These are phyloP conservation scores for Globisporangium viniferum DNA, from an alignment of 352 stramenopile genomes.

Conservation along the genomic window DNA sequence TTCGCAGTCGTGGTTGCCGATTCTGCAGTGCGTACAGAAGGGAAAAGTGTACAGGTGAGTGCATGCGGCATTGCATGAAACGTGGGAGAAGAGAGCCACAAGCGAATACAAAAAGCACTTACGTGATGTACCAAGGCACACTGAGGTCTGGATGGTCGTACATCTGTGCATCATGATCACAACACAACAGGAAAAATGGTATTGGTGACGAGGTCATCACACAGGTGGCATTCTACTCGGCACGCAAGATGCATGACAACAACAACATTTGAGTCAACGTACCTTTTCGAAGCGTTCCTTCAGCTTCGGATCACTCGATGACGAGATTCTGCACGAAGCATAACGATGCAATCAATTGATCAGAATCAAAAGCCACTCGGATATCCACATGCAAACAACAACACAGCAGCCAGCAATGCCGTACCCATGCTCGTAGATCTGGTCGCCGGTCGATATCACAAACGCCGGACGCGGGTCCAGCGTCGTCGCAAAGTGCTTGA, in stretches of 20 bases:
- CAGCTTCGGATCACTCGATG: slow-evolving; percentile 52
- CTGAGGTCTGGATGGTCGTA: slow-evolving; percentile 61
- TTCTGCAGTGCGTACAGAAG: slow-evolving; percentile 26
- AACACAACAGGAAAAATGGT: not conserved
- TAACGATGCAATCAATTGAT: not conserved
- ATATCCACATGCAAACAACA: not conserved
- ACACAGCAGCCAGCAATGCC: not conserved
- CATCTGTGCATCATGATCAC: slow-evolving; percentile 39
- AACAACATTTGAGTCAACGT: not conserved
- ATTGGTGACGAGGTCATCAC: not conserved
- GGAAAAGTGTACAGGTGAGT: not conserved
- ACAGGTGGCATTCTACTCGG: not conserved
- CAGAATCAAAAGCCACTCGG: not conserved
- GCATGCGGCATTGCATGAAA: not conserved
- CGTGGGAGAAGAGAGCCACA: not conserved
- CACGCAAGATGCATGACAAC: not conserved
- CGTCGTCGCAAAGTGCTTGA: slow-evolving; percentile 52
- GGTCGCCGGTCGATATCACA: slow-evolving; percentile 79
- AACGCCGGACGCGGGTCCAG: slow-evolving; percentile 68
- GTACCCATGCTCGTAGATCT: slow-evolving; percentile 85
- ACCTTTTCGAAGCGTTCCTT: slow-evolving; percentile 78
- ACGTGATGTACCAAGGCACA: slow-evolving; percentile 87
- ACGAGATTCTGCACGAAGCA: slow-evolving; percentile 41
- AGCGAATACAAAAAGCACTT: slow-evolving; percentile 17
- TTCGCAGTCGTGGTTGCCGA: slow-evolving; percentile 88